These are phyloP conservation scores for Boletus speciosus DNA, from an alignment of 768 basidiomycete species.

Conservation along the genomic window DNA sequence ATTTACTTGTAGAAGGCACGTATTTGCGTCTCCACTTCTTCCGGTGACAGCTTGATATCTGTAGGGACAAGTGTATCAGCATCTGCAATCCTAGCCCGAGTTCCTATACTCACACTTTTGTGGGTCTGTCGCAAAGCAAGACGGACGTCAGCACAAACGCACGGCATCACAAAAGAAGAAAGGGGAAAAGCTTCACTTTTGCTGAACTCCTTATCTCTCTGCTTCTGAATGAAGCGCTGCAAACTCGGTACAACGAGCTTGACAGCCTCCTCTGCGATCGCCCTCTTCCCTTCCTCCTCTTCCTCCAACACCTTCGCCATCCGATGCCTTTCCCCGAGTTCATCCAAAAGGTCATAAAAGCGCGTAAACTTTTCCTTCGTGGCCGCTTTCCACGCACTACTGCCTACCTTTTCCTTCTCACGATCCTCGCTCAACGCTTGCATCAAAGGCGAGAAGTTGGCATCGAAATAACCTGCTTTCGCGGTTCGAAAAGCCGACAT, in stretches of 20 bases:
- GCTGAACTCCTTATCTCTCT: constrained; percentile 79
- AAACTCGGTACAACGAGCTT: constrained; percentile 74
- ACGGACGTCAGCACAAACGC: background rate
- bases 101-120: constrained; percentile 44
- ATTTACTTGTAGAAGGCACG: constrained; percentile 52
- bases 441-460: constrained; percentile 77
- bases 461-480: constrained; percentile 80
- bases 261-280: constrained; percentile 68
- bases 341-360: constrained; percentile 80
- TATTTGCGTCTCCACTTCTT: constrained; percentile 70
- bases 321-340: constrained; percentile 72
- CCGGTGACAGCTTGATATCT: constrained; percentile 79
- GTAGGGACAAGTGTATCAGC: constrained; percentile 16
- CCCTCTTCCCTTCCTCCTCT: constrained; percentile 55
- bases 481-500: constrained; percentile 73
- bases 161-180: background rate
- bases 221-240: constrained; percentile 70
- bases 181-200: constrained; percentile 54
- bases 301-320: constrained; percentile 68
- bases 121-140: constrained; percentile 37
- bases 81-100: background rate
- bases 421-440: constrained; percentile 52
- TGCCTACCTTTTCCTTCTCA: constrained; percentile 43
- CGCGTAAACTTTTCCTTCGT: constrained; percentile 80
- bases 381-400: constrained; percentile 46